Conservation (phyloP, 192 early-diverging fungal species). For the Allomyces macrogynus region DNA sequence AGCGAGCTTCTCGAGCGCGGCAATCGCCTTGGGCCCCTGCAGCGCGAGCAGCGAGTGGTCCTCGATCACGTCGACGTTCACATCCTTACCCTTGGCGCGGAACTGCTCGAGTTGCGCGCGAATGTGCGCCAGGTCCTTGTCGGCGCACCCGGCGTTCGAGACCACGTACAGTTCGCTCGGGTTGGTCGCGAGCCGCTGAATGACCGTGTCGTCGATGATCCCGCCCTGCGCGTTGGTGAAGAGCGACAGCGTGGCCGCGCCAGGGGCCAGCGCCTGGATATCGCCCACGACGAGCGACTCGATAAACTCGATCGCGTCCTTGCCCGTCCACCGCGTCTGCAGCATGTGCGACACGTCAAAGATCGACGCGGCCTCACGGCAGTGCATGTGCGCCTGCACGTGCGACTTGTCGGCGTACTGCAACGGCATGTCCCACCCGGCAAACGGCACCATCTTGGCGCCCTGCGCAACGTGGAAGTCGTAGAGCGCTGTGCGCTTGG, state of each 20-base stretch:
- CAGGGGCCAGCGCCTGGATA: slow-evolving; percentile 52
- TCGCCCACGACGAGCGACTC: slow-evolving; percentile 80
- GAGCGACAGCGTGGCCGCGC: slow-evolving; percentile 64
- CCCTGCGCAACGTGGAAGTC: slow-evolving; percentile 81
- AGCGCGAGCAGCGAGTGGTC: slow-evolving; percentile 76
- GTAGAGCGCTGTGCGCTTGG: slow-evolving; percentile 62
- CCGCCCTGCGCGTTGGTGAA: slow-evolving; percentile 93
- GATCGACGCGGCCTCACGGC: slow-evolving; percentile 69
- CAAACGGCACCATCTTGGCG: slow-evolving; percentile 94
- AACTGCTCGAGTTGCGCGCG: slow-evolving; percentile 50
- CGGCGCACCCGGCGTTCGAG: slow-evolving; percentile 88
- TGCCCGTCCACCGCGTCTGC: slow-evolving; percentile 73
- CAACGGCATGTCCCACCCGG: slow-evolving; percentile 94
- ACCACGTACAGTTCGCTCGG: slow-evolving; percentile 53
- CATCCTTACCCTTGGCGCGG: slow-evolving; percentile 72
- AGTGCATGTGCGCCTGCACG: slow-evolving; percentile 74
- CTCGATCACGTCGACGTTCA: slow-evolving; percentile 64
- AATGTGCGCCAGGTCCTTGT: slow-evolving; percentile 85
- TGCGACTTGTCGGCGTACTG: slow-evolving; percentile 68
- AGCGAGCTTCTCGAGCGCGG: slow-evolving; percentile 38
- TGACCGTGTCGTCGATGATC: slow-evolving; percentile 94
- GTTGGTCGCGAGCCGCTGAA: slow-evolving; percentile 62
- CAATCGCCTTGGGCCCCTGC: slow-evolving; percentile 58
- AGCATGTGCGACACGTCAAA: slow-evolving; percentile 99
- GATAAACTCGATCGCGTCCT: slow-evolving; percentile 69